phyloP scores from a whole-genome alignment of 495 filamentous ascomycete genomes.

The Tuber borchii region DNA sequence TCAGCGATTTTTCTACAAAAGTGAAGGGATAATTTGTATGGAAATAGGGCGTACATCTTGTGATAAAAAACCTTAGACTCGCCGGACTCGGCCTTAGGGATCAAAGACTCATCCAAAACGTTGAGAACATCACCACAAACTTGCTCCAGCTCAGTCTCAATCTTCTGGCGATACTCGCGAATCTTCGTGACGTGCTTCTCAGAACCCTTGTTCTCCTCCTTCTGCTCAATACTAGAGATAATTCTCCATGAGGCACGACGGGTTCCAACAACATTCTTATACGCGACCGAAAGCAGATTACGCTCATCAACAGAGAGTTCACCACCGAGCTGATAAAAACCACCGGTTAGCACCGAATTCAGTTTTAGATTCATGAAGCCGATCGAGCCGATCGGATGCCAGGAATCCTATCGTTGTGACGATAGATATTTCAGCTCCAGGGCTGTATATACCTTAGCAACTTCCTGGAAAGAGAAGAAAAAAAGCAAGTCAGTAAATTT shows the following conservation, averaged over 20 bases:
- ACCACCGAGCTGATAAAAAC: slow-evolving; percentile 64
- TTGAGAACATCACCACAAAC: slow-evolving; percentile 98
- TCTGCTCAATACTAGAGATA: slow-evolving; percentile 99
- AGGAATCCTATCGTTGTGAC: slow-evolving; percentile 8
- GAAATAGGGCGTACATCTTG: slow-evolving; percentile 77
- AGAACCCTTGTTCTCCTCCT: slow-evolving; percentile 98
- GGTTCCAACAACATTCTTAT: slow-evolving; percentile 99
- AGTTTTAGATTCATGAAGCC: slow-evolving; percentile 9
- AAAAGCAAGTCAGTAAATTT: not conserved
- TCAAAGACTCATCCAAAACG: slow-evolving; percentile 89
- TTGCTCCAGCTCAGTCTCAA: slow-evolving; percentile 93
- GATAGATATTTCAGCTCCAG: not conserved
- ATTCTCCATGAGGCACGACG: slow-evolving; percentile 99
- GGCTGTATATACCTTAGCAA: slow-evolving; percentile 72
- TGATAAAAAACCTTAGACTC: slow-evolving; percentile 99
- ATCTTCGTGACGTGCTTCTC: slow-evolving; percentile 95
- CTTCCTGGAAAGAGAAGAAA: slow-evolving; percentile 55
- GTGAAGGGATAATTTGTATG: not conserved
- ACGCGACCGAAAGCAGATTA: slow-evolving; percentile 96
- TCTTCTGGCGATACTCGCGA: slow-evolving; percentile 97
- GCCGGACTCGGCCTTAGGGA: slow-evolving; percentile 94
- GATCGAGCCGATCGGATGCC: slow-evolving; percentile 4
- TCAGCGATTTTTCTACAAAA: slow-evolving; percentile 16
- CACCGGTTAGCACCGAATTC: slow-evolving; percentile 39
- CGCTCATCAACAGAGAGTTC: slow-evolving; percentile 97